Evolutionary conservation across 139 green algal genomes (phyloP), one percentile per base, ranked within the genome.

Genomic region (Ostreobium quekettii): DNA sequence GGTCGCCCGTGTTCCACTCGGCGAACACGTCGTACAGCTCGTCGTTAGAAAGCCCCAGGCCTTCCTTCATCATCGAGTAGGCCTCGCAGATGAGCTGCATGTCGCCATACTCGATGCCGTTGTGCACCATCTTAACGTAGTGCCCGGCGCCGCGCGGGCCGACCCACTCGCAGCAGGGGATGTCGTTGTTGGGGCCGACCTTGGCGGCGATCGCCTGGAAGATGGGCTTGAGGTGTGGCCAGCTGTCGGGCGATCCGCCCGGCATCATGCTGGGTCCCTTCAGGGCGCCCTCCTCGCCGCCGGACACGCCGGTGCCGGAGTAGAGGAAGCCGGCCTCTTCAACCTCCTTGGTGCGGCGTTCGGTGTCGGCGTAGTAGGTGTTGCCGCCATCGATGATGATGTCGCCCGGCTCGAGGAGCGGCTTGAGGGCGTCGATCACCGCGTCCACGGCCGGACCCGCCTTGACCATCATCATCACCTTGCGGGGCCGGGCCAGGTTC

Each of bases 91-190:
- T 97, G 67, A 98, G 86, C 87, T 98, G 93, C 95, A 99, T 99
- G 82, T 99, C 95, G 7, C 94, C 95, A 71, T 99, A 99, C 87
- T 99, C 95, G 73, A 99, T 99, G 77, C 95, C 95, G 76, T 99
- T 99, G 89, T 99, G 95, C 66, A 99, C 91, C 95, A 99, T 99
- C 89, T 99, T 99, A 4, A 99, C 95, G 67, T 92, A 99, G 83
- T 99, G 98, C 56, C 95, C 95, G 3, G 89, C 67, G 60, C 90
- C 90, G 38, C 91, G 89, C 1, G 78, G 66, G n/a, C 91, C 91
- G 42, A 97, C 80, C 79, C 95, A 93, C 42, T 85, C 97, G 1
- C 95, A 89, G 72, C 93, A 98, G 0, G 94, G 82, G 11, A 91
- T 91, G 71, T 95, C 86, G 53, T 98, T 83, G n/a, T 97, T 92